phyloP scores from a whole-genome alignment of 148 eudicot species.

The Rhododendron vialii region DNA sequence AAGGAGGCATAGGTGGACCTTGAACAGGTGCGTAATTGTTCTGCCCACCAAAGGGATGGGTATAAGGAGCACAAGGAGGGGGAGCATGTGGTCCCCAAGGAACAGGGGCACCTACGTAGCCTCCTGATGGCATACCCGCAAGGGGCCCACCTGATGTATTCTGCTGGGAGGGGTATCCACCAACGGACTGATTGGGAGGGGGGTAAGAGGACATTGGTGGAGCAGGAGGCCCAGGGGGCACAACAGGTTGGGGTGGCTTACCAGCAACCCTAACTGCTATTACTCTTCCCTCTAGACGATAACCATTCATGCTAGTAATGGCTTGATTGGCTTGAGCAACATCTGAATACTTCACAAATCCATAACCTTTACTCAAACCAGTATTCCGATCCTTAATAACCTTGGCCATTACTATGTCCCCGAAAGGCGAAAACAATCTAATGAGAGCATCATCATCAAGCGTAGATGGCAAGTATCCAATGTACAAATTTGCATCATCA shows the following conservation, averaged over 20 bases:
- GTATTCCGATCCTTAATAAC: conserved; percentile 68
- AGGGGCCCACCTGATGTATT: conserved; percentile 32
- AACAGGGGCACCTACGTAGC: conserved; percentile 46
- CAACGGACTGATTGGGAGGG: conserved; percentile 37
- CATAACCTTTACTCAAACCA: conserved; percentile 86
- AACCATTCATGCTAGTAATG: conserved; percentile 74
- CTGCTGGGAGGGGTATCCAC: background rate
- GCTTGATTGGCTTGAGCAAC: conserved; percentile 71
- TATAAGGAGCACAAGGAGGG: conserved; percentile 52
- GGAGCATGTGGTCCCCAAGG: conserved; percentile 83
- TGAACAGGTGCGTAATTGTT: conserved; percentile 46
- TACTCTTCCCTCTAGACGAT: conserved; percentile 61
- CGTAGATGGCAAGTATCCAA: conserved; percentile 81
- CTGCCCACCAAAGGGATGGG: no score
- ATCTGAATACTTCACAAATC: conserved; percentile 84
- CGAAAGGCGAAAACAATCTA: conserved; percentile 61
- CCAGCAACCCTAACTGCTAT: conserved; percentile 96
- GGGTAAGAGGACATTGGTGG: conserved; percentile 46
- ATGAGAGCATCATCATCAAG: conserved; percentile 78
- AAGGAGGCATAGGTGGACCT: conserved; percentile 51
- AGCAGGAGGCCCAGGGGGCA: conserved; percentile 60
- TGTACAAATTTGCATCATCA: conserved; percentile 79
- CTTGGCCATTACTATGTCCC: conserved; percentile 82
- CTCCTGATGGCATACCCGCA: conserved; percentile 38
- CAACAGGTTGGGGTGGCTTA: conserved; percentile 71